Base-by-base conservation (phyloP, 1,284 basidiomycete species). In the Coniferiporia sulphurascens region DNA sequence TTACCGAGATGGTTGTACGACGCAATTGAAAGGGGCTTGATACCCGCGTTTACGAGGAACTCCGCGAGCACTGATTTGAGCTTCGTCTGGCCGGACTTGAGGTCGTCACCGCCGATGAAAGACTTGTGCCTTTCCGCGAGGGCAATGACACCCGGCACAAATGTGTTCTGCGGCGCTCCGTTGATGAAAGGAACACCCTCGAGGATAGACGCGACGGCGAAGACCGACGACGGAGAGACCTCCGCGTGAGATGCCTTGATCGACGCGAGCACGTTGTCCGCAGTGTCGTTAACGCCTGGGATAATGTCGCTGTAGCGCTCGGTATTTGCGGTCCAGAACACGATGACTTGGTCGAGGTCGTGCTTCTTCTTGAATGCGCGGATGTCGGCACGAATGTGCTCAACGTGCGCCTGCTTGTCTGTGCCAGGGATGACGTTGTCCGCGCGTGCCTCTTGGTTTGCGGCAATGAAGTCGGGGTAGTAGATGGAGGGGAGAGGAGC, bases 1-100 rank as follows among this genome's bases (percentile, higher is more conserved):
- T 98, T 98, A 45, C 97, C 96, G 56, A 99, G 85, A 75, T 99
- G 96, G 83, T 98, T 99, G 84, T 99, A 99, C 35, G 91, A 95
- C 27, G 95, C 89, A 68, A 98, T 97, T 62, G 91, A 93, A 71
- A 97, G 85, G 34, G 95, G 95, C 81, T 98, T 98, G 83, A 98
- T 98, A 66, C 96, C 96, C 8, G 95, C 95, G 74, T 98, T 98
- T 73, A 98, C 95, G 65, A 99, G 86, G 84, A 97, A 98, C 79
- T 99, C 96, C 63, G 95, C 93, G 52, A 98, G 81, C 52, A 97
- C 95, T 45, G 90, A 93, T 82, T 97, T 95, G 76, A 95, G 88
- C 76, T 95, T 95, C 64, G 91, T 95, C 79, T 94, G 92, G 32
- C 91, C 90, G 17, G 91, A 90, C 84, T 99, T 99, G 77, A 99